Base-by-base conservation (phyloP, 2,329 filamentous ascomycete species). In the Phyllachora maydis region DNA sequence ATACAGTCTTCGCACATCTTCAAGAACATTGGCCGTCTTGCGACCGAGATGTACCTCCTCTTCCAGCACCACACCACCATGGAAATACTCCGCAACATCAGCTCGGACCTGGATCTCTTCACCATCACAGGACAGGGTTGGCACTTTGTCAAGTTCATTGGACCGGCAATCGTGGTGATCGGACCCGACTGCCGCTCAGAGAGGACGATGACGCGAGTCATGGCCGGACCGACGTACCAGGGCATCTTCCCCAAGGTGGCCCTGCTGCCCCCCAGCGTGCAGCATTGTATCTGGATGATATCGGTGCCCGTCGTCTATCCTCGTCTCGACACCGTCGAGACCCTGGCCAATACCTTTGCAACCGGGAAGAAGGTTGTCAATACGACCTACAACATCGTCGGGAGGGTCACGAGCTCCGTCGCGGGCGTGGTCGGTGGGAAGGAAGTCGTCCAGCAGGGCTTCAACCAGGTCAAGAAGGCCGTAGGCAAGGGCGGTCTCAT, bases 1-100 rank as follows among this genome's bases (percentile, higher is more conserved):
- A 95, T 98, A 85, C 88, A 98, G 42, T 78, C 78, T 34, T 93
- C 82, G 11, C 75, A 91, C 33, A 82, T 95, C 52, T 95, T 98
- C 58, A 93, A 91, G 52, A 95, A 95, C 42, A 91, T 95, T 39
- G 88, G 88, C 13, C 70, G 88, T 18, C 73, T 98, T 30, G 88
- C 82, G 12, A 83, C 90, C 26, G 82, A 95, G 35, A 93, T 93
- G 83, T 98, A 95, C 42, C 61, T 98, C 17, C 64, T 98, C 6
- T 98, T 98, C 59, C 88, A 98, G 42, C 88, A 98, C 41, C 88
- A 98, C 46, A 95, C 88, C 0, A 95, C 85, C 0, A 59, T 90
- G 3, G 88, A 95, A 41, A 77, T 95, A 19, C 65, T 98, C 27
- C 76, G 83, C 24, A 85, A 91, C 36, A 73, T 91, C 28, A 76